phyloP scores from a whole-genome alignment of 345 rosid genomes.

The Populus davidiana region DNA sequence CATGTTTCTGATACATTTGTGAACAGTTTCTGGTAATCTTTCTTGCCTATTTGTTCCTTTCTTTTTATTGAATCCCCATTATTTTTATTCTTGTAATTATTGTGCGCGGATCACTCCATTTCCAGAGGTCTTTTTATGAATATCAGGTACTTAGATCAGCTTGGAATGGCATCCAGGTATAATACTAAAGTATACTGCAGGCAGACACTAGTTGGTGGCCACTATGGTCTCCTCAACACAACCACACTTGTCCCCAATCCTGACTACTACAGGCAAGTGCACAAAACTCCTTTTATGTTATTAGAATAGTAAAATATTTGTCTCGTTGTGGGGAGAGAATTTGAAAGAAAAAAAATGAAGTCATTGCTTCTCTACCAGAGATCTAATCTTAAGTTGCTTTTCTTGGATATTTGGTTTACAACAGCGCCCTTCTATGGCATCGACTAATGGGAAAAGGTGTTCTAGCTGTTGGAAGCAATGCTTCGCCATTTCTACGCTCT shows the following conservation, averaged over 20 bases:
- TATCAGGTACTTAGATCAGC: conserved; percentile 96
- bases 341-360: not conserved
- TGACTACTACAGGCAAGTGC: conserved; percentile 87
- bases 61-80: not conserved
- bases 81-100: not conserved
- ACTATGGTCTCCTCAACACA: conserved; percentile 77
- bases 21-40: conserved; percentile 83
- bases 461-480: conserved; percentile 45
- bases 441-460: conserved; percentile 89
- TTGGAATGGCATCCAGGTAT: conserved; percentile 88
- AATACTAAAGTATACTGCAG: conserved; percentile 96
- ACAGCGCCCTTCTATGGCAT: conserved; percentile 94
- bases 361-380: not conserved
- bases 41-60: conserved; percentile 2
- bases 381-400: conserved; percentile 16
- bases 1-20: conserved; percentile 78
- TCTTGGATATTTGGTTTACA: conserved; percentile 20
- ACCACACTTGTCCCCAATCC: conserved; percentile 73
- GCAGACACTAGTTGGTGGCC: conserved; percentile 89
- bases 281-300: not conserved
- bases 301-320: not conserved
- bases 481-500: conserved; percentile 59
- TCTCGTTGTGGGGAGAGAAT: not conserved
- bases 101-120: not conserved
- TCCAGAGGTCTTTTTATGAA: not conserved